Evolutionary conservation across 768 basidiomycete species (phyloP).

Genomic region (Tulasnella sp.): DNA sequence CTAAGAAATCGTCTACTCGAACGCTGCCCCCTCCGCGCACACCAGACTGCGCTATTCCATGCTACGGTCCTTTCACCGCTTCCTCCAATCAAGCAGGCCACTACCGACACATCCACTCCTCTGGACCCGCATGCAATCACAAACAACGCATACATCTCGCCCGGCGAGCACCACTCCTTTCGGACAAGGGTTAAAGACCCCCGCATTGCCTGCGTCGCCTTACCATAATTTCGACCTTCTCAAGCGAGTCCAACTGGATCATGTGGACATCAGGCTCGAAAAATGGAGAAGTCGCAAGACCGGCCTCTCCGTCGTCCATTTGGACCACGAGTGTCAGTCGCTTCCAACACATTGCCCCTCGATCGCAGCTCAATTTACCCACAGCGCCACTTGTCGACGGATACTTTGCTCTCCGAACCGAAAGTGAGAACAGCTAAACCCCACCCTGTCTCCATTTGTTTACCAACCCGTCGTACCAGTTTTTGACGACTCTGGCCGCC

Average conservation of each 20-base stretch:
- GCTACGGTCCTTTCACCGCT: too few relatives aligned
- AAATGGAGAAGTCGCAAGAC: slow-evolving; percentile 83
- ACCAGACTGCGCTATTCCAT: too few relatives aligned
- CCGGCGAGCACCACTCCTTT: too few relatives aligned
- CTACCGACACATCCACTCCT: too few relatives aligned
- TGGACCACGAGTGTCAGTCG: slow-evolving; percentile 70
- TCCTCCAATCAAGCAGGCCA: too few relatives aligned
- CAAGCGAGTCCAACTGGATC: slow-evolving; percentile 61
- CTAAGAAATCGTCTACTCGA: too few relatives aligned
- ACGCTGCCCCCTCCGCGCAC: too few relatives aligned
- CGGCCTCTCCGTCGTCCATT: slow-evolving; percentile 80
- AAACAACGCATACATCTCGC: too few relatives aligned
- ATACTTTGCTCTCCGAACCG: slow-evolving; percentile 80
- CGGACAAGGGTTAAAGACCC: too few relatives aligned
- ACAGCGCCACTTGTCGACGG: slow-evolving; percentile 80
- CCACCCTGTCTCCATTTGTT: not conserved
- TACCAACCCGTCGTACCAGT: slow-evolving; percentile 35
- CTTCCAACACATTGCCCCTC: not conserved
- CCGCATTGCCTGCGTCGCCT: too few relatives aligned
- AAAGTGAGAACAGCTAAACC: slow-evolving; percentile 44
- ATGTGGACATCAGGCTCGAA: slow-evolving; percentile 65
- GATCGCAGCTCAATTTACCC: slow-evolving; percentile 19
- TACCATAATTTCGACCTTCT: slow-evolving; percentile 79
- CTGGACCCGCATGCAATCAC: too few relatives aligned
- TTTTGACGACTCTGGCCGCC: slow-evolving; percentile 89